phyloP scores from a whole-genome alignment of 257 asterid species.

The Lycium barbarum region DNA sequence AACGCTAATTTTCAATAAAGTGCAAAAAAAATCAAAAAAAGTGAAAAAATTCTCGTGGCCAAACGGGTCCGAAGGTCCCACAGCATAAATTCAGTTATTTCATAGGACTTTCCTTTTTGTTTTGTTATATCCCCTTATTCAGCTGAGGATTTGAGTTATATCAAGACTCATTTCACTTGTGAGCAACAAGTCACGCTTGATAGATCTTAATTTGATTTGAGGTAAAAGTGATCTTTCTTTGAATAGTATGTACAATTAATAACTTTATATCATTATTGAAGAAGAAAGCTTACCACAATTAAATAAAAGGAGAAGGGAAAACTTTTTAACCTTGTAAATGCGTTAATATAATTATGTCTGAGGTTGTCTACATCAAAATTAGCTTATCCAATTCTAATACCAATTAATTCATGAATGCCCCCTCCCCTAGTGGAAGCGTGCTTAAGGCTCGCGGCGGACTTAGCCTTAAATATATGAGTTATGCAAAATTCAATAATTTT shows the following conservation, averaged over 20 bases:
- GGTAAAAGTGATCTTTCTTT: constrained; percentile 24
- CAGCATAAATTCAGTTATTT: background rate
- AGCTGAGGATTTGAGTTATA: no score
- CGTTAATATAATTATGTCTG: no score
- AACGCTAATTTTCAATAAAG: no score
- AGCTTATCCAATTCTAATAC: background rate
- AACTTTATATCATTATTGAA: no score
- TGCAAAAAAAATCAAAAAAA: no score
- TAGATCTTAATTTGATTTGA: constrained; percentile 55
- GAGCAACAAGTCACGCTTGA: background rate
- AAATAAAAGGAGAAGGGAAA: no score
- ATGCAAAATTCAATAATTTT: no score
- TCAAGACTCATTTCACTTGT: background rate
- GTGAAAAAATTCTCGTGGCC: no score
- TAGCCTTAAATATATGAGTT: no score
- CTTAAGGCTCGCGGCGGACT: constrained; percentile 24
- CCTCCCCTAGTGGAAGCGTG: constrained; percentile 9
- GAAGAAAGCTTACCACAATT: no score
- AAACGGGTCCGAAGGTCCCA: constrained; percentile 36
- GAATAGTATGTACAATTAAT: no score
- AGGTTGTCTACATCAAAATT: background rate
- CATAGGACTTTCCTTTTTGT: background rate
- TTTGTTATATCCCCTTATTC: background rate
- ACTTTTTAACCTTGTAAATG: no score
- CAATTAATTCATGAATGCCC: background rate